Evolutionary conservation across 805 yeast species (phyloP).

Genomic region (Sugiyamaella floridensis): DNA sequence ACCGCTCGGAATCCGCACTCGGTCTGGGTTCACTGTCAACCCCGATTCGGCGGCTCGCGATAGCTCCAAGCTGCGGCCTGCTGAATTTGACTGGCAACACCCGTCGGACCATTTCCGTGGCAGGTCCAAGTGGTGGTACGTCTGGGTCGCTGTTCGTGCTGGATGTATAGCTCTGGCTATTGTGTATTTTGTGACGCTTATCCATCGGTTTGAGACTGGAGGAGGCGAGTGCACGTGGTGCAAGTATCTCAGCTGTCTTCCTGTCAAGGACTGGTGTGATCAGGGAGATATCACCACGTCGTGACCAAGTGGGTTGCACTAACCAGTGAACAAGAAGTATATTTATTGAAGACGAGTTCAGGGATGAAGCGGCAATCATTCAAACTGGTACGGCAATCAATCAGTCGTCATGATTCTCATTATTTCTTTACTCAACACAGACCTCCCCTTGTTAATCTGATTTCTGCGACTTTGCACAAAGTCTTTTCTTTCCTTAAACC

Average conservation of each 20-base stretch:
- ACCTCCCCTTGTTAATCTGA: too few relatives aligned
- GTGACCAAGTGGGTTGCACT: neutral
- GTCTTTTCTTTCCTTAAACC: too few relatives aligned
- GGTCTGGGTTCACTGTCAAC: conserved; percentile 15
- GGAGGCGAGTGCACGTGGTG: conserved; percentile 61
- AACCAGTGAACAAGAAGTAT: too few relatives aligned
- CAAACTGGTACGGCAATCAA: too few relatives aligned
- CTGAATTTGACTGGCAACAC: conserved; percentile 19
- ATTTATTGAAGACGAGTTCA: too few relatives aligned
- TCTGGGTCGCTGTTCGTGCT: conserved; percentile 48
- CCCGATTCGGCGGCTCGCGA: conserved; percentile 1
- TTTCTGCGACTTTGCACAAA: too few relatives aligned
- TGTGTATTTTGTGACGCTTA: conserved; percentile 44
- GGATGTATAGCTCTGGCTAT: conserved; percentile 40
- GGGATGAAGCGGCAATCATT: too few relatives aligned
- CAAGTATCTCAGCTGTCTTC: conserved; percentile 62
- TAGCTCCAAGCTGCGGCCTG: conserved; percentile 17
- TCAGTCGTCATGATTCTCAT: too few relatives aligned
- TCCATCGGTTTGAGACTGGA: conserved; percentile 43
- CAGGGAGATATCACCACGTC: conserved; percentile 32
- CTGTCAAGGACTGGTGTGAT: conserved; percentile 66
- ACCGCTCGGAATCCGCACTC: conserved; percentile 35
- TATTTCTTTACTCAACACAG: too few relatives aligned
- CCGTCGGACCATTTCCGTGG: conserved; percentile 18
- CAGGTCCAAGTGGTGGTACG: conserved; percentile 33